These are phyloP conservation scores for Dipteronia dyeriana DNA, from an alignment of 345 rosid genomes.

Conservation along the genomic window DNA sequence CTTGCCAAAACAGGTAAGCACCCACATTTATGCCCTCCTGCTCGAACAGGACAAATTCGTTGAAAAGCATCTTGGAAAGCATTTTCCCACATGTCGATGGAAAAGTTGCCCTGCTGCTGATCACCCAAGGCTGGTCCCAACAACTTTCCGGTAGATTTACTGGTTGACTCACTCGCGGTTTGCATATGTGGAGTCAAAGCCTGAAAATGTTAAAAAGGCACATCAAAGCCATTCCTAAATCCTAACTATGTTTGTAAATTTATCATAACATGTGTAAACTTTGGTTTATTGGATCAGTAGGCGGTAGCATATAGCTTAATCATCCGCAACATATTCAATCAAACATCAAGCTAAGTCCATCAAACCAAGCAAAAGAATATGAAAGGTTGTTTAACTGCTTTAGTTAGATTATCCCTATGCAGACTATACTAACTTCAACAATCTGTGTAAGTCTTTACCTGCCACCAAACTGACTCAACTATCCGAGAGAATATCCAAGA, in stretches of 20 bases:
- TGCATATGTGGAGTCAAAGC: slow-evolving; percentile 93
- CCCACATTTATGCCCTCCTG: slow-evolving; percentile 87
- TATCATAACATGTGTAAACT: background rate
- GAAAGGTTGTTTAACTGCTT: background rate
- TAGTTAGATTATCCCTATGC: background rate
- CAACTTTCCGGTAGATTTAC: slow-evolving; percentile 47
- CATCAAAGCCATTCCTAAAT: slow-evolving; percentile 8
- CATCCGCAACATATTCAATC: background rate
- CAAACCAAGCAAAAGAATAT: background rate
- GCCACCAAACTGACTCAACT: slow-evolving; percentile 98
- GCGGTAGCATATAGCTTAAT: background rate
- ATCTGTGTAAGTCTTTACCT: slow-evolving; percentile 47
- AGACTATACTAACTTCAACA: background rate
- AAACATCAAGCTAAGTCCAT: background rate
- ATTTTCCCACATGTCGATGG: slow-evolving; percentile 70
- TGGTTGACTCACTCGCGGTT: slow-evolving; percentile 48
- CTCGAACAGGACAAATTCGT: slow-evolving; percentile 88
- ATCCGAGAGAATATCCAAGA: slow-evolving; percentile 91
- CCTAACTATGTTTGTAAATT: background rate
- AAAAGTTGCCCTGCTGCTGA: slow-evolving; percentile 78
- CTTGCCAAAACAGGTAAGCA: slow-evolving; percentile 79
- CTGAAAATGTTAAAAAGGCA: slow-evolving; percentile 36
- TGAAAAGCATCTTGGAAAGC: slow-evolving; percentile 81
- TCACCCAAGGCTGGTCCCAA: slow-evolving; percentile 79
- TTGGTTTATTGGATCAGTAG: background rate